Evolutionary conservation across 192 early-diverging fungal species (phyloP), one percentile per base, ranked within the genome.

Genomic region (Obelidium mucronatum): DNA sequence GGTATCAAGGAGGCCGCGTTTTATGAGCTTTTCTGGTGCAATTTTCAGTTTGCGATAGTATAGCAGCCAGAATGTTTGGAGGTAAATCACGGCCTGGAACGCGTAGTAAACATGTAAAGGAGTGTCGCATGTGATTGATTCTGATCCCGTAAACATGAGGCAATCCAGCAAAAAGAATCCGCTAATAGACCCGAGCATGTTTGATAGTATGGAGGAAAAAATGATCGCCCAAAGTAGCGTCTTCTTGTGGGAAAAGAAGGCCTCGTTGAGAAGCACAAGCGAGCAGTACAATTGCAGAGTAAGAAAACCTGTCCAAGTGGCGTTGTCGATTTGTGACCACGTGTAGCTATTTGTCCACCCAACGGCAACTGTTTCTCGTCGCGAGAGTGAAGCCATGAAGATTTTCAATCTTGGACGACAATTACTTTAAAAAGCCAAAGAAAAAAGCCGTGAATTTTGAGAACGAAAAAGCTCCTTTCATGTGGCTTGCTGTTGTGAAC

Each of bases 131-230:
- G 37, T 26, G 13, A 19, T 59, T 58, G 70, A 31, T 24, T 65
- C 37, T 17, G 11, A 13, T 0, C 39, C 63, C 0, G 52, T 59
- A 19, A 72, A 72, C 3, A 37, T 72, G 31, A 72, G 37, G 36
- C 70, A 72, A 52, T 72, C 70, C 17, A 72, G 55, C 2, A 72
- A 55, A 40, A 68, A 68, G 67, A 51, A 68, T 30, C 39, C 39
- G 6, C 40, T 5, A 26, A 68, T 52, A 8, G 28, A 17, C 3
- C 6, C 30, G 15, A 34, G 0, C 0, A 51, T 24, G 15, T 68
- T 42, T 4, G 48, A 15, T 0, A 17, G 40, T 5, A 68, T 42
- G 24, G 67, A 37, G 17, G 51, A 5, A 24, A 52, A 42, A 19
- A 68, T 44, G 48, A 68, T 4, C 8, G 31, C 19, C 67, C 67